A percentile compares a stretch with the other conserved stretches of the same genome.
Conservation (phyloP, 371 early-diverging fungal genomes). For the Mucor indicus region DNA sequence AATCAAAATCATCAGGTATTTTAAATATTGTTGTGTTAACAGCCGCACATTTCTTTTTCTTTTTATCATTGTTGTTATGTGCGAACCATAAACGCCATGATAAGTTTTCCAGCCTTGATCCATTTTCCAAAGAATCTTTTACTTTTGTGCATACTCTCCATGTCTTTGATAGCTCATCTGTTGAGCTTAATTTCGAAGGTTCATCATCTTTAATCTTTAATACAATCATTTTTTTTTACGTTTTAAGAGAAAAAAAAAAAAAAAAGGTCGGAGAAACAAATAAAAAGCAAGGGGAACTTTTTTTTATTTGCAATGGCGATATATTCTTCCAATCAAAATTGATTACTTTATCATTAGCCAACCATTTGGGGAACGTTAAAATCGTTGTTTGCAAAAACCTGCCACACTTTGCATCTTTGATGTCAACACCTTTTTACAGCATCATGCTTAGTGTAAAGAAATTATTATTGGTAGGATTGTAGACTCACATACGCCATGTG, state of each 20-base stretch:
- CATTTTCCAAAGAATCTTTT: conserved; percentile 83
- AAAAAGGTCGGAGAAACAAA: not conserved
- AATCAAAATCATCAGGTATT: conserved; percentile 25
- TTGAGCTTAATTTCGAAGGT: conserved; percentile 63
- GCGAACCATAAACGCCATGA: conserved; percentile 87
- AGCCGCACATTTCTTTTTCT: conserved; percentile 7
- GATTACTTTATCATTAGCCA: conserved; percentile 2
- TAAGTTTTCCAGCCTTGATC: conserved; percentile 81
- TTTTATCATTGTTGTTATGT: conserved; percentile 54
- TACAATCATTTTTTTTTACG: conserved; percentile 30
- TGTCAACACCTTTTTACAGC: too few species aligned
- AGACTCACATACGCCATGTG: too few species aligned
- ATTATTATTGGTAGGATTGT: too few species aligned
- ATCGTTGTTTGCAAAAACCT: too few species aligned
- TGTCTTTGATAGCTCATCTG: conserved; percentile 69
- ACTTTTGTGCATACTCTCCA: conserved; percentile 88
- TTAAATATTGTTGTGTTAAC: conserved; percentile 2
- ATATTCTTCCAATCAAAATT: conserved; percentile 10
- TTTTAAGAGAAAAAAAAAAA: conserved; percentile 2
- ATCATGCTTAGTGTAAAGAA: too few species aligned
- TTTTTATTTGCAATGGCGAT: conserved; percentile 1
- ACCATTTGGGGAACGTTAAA: too few species aligned
- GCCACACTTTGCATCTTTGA: too few species aligned
- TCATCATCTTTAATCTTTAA: conserved; percentile 73
- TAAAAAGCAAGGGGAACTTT: not conserved